Base-by-base conservation (phyloP, 225 moss, liverwort and hornwort genomes). In the Sphagnum tenellum region DNA sequence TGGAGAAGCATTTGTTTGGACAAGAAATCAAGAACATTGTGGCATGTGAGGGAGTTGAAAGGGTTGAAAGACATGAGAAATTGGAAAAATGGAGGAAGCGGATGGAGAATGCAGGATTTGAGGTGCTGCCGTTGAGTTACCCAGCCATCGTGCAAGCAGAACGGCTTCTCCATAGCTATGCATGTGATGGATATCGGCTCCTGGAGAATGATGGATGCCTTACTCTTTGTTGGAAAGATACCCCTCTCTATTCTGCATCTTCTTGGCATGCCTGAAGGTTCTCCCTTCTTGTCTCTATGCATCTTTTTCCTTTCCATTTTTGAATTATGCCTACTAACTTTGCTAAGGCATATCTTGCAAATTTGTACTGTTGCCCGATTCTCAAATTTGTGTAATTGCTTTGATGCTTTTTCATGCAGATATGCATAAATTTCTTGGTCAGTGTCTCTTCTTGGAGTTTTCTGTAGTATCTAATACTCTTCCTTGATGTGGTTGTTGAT, bases 21-120 rank as follows among this genome's bases (percentile, higher is more conserved):
- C 81, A 88, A 9, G 91, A 91, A 75, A 91, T 91, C 44, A 86
- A 88, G 73, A 88, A 91, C 52, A 86, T 91, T 10, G 91, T 91
- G 44, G 83, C 91, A 1, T 91, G 91, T 60, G 91, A 91, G 64
- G 86, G 91, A 12, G 62, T 50, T 48, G 88, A 91, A 70, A 75
- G 91, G 55, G 71, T 80, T 49, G 78, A 76, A 11, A 75, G 91
- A 7, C 91, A 91, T 48, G 91, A 91, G 74, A 91, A 81, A 67
- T 64, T 84, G 69, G 88, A 91, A 8, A 71, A 60, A 45, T 91
- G 91, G 91, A 73, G 81, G 64, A 59, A 58, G 49, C 81, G 88
- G 57, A 74, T 91, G 74, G 68, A 77, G 44, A 66, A 59, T 46
- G 88, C 86, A 2, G 88, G 88, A 8, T 91, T 91, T 47, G 69